These are phyloP conservation scores for Komagataella pseudopastoris DNA, from an alignment of 805 yeast species.

Conservation along the genomic window DNA sequence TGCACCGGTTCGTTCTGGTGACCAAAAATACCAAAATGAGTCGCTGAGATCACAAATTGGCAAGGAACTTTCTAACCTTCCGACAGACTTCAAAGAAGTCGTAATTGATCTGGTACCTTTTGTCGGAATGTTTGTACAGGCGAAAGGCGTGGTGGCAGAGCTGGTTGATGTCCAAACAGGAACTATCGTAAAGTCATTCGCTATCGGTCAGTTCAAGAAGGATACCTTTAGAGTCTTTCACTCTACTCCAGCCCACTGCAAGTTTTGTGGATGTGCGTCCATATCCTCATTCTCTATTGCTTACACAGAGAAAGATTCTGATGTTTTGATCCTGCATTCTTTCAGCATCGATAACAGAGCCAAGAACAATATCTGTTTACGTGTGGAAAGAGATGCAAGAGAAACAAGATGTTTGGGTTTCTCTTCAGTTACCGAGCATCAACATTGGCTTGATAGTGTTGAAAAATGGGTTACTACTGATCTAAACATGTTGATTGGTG, in stretches of 20 bases:
- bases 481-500: constrained; percentile 63
- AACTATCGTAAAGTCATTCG: constrained; percentile 44
- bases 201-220: constrained; percentile 48
- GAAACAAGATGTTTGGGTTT: constrained; percentile 86
- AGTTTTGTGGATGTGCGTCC: constrained; percentile 84
- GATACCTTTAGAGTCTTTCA: constrained; percentile 58
- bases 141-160: constrained; percentile 43
- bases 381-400: constrained; percentile 88
- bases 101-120: constrained; percentile 47
- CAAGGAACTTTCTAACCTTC: background rate
- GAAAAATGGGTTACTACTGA: constrained; percentile 75
- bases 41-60: background rate
- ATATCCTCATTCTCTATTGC: constrained; percentile 59
- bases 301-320: constrained; percentile 47
- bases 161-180: constrained; percentile 73
- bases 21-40: background rate
- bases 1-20: background rate
- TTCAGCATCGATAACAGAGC: constrained; percentile 62
- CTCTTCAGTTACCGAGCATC: constrained; percentile 58
- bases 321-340: constrained; percentile 57
- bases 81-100: constrained; percentile 6
- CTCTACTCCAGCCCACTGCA: constrained; percentile 78
- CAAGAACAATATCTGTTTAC: constrained; percentile 65
- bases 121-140: constrained; percentile 62
- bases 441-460: constrained; percentile 51